These are phyloP conservation scores for Naganishia liquefaciens DNA, from an alignment of 1,284 basidiomycete genomes.

Conservation along the genomic window DNA sequence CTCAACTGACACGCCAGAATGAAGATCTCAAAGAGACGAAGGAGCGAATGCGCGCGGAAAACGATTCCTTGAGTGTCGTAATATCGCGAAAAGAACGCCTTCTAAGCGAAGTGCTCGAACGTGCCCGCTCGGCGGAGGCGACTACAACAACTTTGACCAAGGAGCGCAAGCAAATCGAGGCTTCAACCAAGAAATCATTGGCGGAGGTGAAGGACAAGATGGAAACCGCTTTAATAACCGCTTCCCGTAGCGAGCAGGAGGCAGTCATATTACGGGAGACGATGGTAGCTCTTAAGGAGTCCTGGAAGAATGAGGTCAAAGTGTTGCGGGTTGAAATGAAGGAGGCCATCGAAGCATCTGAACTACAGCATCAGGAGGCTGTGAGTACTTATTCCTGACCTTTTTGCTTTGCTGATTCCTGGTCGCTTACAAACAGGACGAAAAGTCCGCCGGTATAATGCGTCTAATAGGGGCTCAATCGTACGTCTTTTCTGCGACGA, in stretches of 20 bases:
- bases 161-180: constrained; percentile 46
- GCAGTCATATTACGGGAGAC: constrained; percentile 43
- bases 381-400: constrained; percentile 33
- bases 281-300: constrained; percentile 46
- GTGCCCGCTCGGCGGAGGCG: constrained; percentile 49
- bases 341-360: constrained; percentile 37
- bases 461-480: constrained; percentile 44
- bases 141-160: constrained; percentile 39
- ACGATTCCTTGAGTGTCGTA: constrained; percentile 49
- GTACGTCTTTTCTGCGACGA: constrained; percentile 35
- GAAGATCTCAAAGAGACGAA: constrained; percentile 52
- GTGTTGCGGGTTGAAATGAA: constrained; percentile 42
- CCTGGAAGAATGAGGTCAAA: constrained; percentile 49
- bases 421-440: neutral
- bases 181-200: constrained; percentile 43
- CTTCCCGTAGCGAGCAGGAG: constrained; percentile 47
- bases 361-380: constrained; percentile 43
- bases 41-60: constrained; percentile 49
- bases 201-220: constrained; percentile 44
- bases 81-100: constrained; percentile 50
- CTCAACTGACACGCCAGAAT: constrained; percentile 49
- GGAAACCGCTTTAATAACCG: constrained; percentile 40
- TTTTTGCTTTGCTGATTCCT: neutral
- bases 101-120: constrained; percentile 48
- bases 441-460: constrained; percentile 40